Evolutionary conservation across 176 grass and related monocot genomes (phyloP), one percentile per base, ranked within the genome.

Genomic region (Cenchrus purpureus): DNA sequence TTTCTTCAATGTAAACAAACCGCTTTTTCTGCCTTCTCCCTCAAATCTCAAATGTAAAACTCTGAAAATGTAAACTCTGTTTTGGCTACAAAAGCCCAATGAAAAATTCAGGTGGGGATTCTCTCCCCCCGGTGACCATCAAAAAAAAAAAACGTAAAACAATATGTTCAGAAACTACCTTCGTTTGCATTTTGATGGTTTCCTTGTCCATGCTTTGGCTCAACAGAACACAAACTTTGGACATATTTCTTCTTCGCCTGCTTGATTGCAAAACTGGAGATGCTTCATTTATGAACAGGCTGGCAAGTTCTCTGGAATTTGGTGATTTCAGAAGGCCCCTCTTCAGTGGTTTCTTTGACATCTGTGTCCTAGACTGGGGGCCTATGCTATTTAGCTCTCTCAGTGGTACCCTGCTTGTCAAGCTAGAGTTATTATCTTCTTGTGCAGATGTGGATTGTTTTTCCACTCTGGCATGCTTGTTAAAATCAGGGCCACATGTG

Each of bases 161-260:
- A 40, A 4, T 40, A 40, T 40, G 37, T 40, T 40, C 37, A 40
- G 12, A 51, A 59, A 69, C 73, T 86, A 98, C 97, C 97, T 94
- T 98, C 60, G 81, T 95, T 86, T 91, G 93, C 84, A 88, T 79
- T 68, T 93, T 88, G 81, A 94, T 70, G 20, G 85, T 92, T 68
- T 94, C 78, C 13, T 86, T 88, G 49, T 79, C 91, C 87, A 98
- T 92, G 85, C 89, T 92, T 85, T 89, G 87, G 89, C 97, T 98
- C 46, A 94, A 92, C 51, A 98, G 74, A 91, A 94, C 88, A 87
- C 66, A 52, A 61, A 94, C 83, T 52, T 77, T 83, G 48, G 81
- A 67, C 80, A 89, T 95, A 83, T 78, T 51, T 88, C 86, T 88
- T 76, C 77, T 93, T 62, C 49, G 84, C 80, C 86, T 89, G 77